Evolutionary conservation across 2,329 filamentous ascomycete genomes (phyloP).

Genomic region (Anthostomella pinea): DNA sequence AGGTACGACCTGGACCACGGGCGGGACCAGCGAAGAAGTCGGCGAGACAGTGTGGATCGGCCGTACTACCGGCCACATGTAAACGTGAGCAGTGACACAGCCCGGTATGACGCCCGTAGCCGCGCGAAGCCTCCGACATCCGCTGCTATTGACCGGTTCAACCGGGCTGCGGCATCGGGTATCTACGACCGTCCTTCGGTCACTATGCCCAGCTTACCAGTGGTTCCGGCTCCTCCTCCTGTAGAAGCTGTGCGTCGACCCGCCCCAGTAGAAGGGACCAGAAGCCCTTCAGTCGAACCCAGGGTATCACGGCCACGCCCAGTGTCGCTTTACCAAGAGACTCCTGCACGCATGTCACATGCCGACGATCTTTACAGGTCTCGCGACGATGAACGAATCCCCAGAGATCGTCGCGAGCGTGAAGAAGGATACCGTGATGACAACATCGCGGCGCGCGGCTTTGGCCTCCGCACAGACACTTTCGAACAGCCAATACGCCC

Average conservation of each 20-base stretch:
- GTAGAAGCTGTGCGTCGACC: conserved; percentile 34
- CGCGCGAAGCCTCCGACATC: conserved; percentile 65
- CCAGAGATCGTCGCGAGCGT: conserved; percentile 41
- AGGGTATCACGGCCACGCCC: conserved; percentile 39
- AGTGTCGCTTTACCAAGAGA: conserved; percentile 54
- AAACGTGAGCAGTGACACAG: conserved; percentile 47
- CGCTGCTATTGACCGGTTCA: conserved; percentile 68
- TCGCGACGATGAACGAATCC: conserved; percentile 46
- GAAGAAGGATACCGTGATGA: conserved; percentile 48
- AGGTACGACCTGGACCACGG: conserved; percentile 59
- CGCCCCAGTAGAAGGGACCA: conserved; percentile 32
- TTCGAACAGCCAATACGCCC: conserved; percentile 30
- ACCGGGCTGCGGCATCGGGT: conserved; percentile 39
- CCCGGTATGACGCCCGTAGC: conserved; percentile 40
- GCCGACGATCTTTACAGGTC: conserved; percentile 48
- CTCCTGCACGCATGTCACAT: conserved; percentile 40
- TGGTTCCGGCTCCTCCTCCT: conserved; percentile 37
- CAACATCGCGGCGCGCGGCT: conserved; percentile 45
- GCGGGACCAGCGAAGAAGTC: conserved; percentile 36
- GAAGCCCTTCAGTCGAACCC: conserved; percentile 33
- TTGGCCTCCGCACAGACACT: conserved; percentile 48
- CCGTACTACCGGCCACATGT: conserved; percentile 55
- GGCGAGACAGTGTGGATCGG: conserved; percentile 55
- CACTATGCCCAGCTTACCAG: conserved; percentile 46
- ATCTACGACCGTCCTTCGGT: conserved; percentile 46